These are phyloP conservation scores for Microthlaspi erraticum DNA, from an alignment of 345 rosid genomes.

Conservation along the genomic window DNA sequence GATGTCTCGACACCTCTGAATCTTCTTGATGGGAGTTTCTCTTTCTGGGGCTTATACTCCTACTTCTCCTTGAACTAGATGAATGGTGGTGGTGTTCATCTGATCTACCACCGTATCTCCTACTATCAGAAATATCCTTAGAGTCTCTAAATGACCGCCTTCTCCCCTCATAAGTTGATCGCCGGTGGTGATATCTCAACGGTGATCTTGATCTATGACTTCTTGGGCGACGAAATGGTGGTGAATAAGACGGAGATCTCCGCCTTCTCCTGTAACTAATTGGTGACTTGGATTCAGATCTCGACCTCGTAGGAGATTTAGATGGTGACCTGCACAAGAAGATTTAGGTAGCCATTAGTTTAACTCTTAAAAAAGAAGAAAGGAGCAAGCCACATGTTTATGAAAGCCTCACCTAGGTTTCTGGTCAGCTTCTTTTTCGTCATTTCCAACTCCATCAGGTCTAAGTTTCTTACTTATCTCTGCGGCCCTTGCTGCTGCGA, in stretches of 20 bases:
- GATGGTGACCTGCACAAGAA: slow-evolving; percentile 73
- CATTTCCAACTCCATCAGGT: slow-evolving; percentile 74
- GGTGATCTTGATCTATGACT: slow-evolving; percentile 79
- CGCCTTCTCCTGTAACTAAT: slow-evolving; percentile 61
- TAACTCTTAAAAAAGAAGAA: not conserved
- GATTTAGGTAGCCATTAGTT: slow-evolving; percentile 2
- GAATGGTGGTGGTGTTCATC: slow-evolving; percentile 56
- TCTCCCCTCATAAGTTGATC: slow-evolving; percentile 64
- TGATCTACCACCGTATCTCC: slow-evolving; percentile 69
- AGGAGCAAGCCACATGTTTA: slow-evolving; percentile 1
- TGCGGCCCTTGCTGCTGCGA: slow-evolving; percentile 97
- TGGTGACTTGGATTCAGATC: slow-evolving; percentile 84
- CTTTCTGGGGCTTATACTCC: slow-evolving; percentile 68
- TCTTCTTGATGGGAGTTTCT: slow-evolving; percentile 59
- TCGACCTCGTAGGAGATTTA: slow-evolving; percentile 62
- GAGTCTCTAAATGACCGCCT: slow-evolving; percentile 60
- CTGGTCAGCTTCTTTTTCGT: slow-evolving; percentile 60
- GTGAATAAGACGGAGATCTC: slow-evolving; percentile 77
- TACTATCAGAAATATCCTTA: slow-evolving; percentile 55
- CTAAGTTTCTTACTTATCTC: slow-evolving; percentile 90
- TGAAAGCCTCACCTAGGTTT: slow-evolving; percentile 63
- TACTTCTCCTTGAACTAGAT: slow-evolving; percentile 69
- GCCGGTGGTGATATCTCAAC: slow-evolving; percentile 53
- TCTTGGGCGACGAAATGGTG: slow-evolving; percentile 62
- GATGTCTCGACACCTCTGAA: slow-evolving; percentile 64